phyloP scores from a whole-genome alignment of 2,329 filamentous ascomycete genomes.

The Fusarium lateritium region DNA sequence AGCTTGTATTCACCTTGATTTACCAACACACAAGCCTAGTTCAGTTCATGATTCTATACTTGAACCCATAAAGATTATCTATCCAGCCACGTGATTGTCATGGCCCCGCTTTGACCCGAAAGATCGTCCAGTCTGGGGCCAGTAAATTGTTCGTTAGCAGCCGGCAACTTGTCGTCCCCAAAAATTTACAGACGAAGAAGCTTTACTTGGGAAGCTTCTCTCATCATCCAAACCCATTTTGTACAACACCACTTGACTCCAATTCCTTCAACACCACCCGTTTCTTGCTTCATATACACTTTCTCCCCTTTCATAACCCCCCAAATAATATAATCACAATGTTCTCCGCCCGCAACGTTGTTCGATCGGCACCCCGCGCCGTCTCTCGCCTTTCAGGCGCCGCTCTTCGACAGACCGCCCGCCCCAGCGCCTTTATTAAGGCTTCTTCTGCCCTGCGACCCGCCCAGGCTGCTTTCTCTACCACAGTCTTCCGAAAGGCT shows the following conservation, averaged over 20 bases:
- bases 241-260: slow-evolving; percentile 32
- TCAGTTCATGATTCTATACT: neutral
- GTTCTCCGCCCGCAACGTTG: slow-evolving; percentile 77
- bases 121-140: slow-evolving; percentile 37
- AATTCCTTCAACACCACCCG: slow-evolving; percentile 21
- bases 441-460: slow-evolving; percentile 55
- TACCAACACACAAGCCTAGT: neutral
- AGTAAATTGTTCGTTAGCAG: slow-evolving; percentile 37
- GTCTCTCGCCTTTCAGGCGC: slow-evolving; percentile 70
- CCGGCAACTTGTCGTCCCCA: slow-evolving; percentile 34
- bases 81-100: slow-evolving; percentile 33
- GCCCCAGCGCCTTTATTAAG: slow-evolving; percentile 65
- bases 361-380: slow-evolving; percentile 77
- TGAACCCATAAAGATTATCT: slow-evolving; percentile 7
- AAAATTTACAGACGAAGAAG: slow-evolving; percentile 46
- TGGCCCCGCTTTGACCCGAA: slow-evolving; percentile 29
- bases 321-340: slow-evolving; percentile 62
- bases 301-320: neutral
- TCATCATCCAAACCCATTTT: slow-evolving; percentile 31
- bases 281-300: slow-evolving; percentile 3
- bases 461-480: slow-evolving; percentile 64
- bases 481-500: slow-evolving; percentile 58
- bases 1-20: too few species aligned
- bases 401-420: slow-evolving; percentile 66
- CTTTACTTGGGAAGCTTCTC: slow-evolving; percentile 43